phyloP scores from a whole-genome alignment of 1,284 basidiomycete species.

The Sporisorium exsertum region DNA sequence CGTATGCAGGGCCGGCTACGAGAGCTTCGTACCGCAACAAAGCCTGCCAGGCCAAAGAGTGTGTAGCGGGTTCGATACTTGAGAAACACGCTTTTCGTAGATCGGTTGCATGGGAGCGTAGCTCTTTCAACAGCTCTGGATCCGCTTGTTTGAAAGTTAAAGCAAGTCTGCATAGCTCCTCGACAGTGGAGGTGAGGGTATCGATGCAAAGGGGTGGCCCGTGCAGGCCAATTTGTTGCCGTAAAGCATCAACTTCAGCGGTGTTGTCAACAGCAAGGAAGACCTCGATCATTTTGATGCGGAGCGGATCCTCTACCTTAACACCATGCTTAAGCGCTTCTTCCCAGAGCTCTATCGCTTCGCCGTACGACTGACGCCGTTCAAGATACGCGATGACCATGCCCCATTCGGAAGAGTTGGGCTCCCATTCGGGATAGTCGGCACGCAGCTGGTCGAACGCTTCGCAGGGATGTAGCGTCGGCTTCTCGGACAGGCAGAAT shows the following conservation, averaged over 20 bases:
- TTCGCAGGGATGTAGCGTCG: conserved; percentile 8
- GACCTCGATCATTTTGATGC: conserved; percentile 26
- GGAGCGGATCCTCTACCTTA: conserved; percentile 3
- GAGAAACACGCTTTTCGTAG: conserved; percentile 16
- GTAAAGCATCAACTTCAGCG: conserved; percentile 8
- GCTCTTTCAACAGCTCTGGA: not conserved
- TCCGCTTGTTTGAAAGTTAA: not conserved
- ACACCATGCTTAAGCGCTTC: conserved; percentile 19
- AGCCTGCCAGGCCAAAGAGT: conserved; percentile 28
- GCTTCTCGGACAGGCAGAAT: conserved; percentile 5
- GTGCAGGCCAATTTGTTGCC: conserved; percentile 7
- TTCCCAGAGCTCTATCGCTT: conserved; percentile 22
- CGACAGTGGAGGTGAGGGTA: conserved; percentile 21
- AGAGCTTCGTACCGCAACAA: conserved; percentile 38
- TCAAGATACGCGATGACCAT: conserved; percentile 35
- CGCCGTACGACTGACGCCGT: conserved; percentile 2
- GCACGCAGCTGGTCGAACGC: conserved; percentile 27
- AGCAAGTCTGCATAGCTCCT: conserved; percentile 17
- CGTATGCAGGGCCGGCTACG: conserved; percentile 19
- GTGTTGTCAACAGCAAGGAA: conserved; percentile 8
- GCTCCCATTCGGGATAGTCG: conserved; percentile 32
- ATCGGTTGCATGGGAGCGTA: conserved; percentile 14
- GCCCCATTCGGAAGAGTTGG: conserved; percentile 40
- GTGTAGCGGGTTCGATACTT: not conserved
- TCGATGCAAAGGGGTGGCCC: conserved; percentile 5